phyloP scores from a whole-genome alignment of 129 eudicot species.

The Escallonia herrerae region DNA sequence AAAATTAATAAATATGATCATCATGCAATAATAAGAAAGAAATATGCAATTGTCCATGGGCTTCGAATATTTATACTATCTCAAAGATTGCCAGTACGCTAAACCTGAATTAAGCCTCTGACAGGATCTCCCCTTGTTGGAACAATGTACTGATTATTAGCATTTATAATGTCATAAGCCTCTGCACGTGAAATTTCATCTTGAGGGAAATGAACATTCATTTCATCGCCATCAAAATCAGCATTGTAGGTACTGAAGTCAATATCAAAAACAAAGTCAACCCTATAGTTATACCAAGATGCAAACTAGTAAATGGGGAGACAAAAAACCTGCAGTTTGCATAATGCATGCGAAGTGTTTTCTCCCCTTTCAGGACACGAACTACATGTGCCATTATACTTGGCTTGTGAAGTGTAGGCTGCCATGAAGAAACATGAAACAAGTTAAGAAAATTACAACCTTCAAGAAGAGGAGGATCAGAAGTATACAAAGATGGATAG shows the following conservation, averaged over 20 bases:
- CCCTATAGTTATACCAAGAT: not conserved
- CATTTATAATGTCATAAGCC: conserved; percentile 95
- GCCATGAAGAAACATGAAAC: conserved; percentile 14
- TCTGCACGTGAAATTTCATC: conserved; percentile 98
- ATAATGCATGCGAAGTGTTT: conserved; percentile 96
- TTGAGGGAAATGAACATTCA: conserved; percentile 97
- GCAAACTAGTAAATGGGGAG: not conserved
- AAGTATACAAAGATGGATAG: no score
- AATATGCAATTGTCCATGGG: no score
- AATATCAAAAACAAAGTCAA: conserved; percentile 10
- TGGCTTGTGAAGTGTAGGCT: conserved; percentile 99
- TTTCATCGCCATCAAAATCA: conserved; percentile 99
- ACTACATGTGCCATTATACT: conserved; percentile 97
- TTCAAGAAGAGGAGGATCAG: no score
- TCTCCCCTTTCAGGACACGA: conserved; percentile 90
- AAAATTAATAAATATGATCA: not conserved
- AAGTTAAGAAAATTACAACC: not conserved
- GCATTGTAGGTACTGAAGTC: conserved; percentile 78
- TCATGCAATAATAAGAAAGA: no score
- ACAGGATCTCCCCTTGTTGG: conserved; percentile 96
- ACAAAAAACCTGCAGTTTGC: conserved; percentile 85
- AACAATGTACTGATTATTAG: conserved; percentile 92
- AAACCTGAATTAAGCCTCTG: conserved; percentile 93
- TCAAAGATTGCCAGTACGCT: no score
- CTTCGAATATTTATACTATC: no score